A percentile compares a stretch with the other conserved stretches of the same genome.
Conservation (phyloP, 163 green algal genomes). For the Coccomyxa subellipsoidea region DNA sequence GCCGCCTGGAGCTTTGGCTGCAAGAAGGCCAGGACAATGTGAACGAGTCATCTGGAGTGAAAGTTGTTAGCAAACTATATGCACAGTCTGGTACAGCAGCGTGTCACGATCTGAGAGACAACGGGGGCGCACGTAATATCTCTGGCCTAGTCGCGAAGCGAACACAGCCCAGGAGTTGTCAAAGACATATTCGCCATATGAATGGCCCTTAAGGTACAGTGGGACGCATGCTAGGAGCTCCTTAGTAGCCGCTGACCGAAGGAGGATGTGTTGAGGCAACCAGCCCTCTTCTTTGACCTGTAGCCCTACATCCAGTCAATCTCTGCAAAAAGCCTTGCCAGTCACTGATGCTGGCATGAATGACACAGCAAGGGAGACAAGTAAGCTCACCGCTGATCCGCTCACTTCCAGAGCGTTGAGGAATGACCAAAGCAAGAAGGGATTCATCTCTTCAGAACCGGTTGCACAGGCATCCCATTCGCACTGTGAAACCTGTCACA, state of each 20-base stretch:
- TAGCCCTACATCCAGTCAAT: too few relatives aligned
- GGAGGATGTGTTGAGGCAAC: conserved; percentile 51
- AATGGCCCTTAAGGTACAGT: conserved; percentile 58
- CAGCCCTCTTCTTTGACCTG: conserved; percentile 50
- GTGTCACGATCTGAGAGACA: too few relatives aligned
- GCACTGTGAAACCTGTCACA: conserved; percentile 30
- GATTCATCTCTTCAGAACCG: conserved; percentile 42
- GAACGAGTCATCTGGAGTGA: too few relatives aligned
- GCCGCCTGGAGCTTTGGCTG: conserved; percentile 82
- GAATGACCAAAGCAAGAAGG: conserved; percentile 57
- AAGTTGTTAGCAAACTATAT: too few relatives aligned
- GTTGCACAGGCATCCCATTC: conserved; percentile 52
- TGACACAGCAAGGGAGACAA: too few relatives aligned
- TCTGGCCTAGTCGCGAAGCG: conserved; percentile 19
- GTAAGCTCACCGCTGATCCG: conserved; percentile 36
- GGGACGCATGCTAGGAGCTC: conserved; percentile 35
- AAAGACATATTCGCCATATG: conserved; percentile 83
- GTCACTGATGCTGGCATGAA: too few relatives aligned
- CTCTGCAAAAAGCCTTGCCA: not conserved
- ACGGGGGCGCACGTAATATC: conserved; percentile 37
- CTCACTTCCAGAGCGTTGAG: conserved; percentile 54
- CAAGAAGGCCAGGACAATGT: not conserved
- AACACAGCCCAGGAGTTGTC: conserved; percentile 70
- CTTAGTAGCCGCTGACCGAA: conserved; percentile 13
- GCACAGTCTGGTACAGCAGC: too few relatives aligned